phyloP scores from a whole-genome alignment of 768 basidiomycete species.

The Leucosporidium yakuticum region DNA sequence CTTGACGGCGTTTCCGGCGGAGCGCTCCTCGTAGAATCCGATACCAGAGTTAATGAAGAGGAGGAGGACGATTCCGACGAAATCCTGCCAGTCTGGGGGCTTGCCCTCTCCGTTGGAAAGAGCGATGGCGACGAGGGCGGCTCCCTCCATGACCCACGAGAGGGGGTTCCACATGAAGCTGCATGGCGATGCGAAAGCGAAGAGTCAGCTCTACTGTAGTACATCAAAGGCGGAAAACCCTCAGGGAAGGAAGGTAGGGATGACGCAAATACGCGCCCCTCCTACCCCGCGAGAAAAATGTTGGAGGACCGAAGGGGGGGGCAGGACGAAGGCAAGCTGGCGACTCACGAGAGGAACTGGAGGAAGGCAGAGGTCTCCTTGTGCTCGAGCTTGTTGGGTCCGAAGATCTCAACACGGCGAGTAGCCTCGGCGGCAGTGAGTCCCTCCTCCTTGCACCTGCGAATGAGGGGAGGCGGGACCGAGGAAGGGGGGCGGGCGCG shows the following conservation, averaged over 20 bases:
- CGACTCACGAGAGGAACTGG: slow-evolving; percentile 46
- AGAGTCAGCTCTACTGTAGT: not conserved
- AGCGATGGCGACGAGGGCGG: slow-evolving; percentile 82
- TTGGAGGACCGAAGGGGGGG: not conserved
- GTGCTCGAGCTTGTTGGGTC: slow-evolving; percentile 86
- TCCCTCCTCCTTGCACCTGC: slow-evolving; percentile 68
- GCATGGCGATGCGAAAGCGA: not conserved
- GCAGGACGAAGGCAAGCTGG: not conserved
- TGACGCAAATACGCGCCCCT: not conserved
- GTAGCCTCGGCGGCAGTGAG: slow-evolving; percentile 65
- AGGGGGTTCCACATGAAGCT: slow-evolving; percentile 99
- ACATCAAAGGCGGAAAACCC: not conserved
- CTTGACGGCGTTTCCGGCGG: slow-evolving; percentile 97
- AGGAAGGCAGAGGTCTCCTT: slow-evolving; percentile 88
- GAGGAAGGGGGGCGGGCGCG: not conserved
- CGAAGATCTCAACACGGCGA: slow-evolving; percentile 85
- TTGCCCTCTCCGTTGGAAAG: slow-evolving; percentile 82
- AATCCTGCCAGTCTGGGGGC: slow-evolving; percentile 95
- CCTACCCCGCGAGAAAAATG: slow-evolving; percentile 6
- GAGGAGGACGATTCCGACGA: slow-evolving; percentile 88
- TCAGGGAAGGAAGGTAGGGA: slow-evolving; percentile 44
- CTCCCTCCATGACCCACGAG: slow-evolving; percentile 98
- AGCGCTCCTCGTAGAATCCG: slow-evolving; percentile 96
- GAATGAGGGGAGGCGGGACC: not conserved
- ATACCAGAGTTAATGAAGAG: slow-evolving; percentile 87